Conservation (phyloP, 192 early-diverging fungal species). For the Diversispora epigaea region DNA sequence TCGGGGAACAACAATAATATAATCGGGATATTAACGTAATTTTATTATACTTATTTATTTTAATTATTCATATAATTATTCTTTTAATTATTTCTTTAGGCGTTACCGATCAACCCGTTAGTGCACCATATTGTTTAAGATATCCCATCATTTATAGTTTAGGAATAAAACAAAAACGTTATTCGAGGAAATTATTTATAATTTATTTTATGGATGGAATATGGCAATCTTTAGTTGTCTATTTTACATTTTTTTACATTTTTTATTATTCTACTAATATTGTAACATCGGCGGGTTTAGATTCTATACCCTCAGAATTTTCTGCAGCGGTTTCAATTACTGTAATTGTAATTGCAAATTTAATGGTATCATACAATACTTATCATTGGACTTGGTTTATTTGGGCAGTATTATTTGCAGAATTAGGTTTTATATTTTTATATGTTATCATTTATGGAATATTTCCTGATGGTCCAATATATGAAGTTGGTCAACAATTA, state of each 20-base stretch:
- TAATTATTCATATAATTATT: background rate
- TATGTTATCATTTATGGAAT: constrained; percentile 71
- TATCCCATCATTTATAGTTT: constrained; percentile 72
- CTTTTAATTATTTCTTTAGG: constrained; percentile 37
- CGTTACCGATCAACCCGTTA: constrained; percentile 73
- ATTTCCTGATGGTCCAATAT: constrained; percentile 57
- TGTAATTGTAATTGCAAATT: constrained; percentile 79
- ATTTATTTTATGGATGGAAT: constrained; percentile 85
- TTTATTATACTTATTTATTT: background rate
- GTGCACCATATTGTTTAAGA: constrained; percentile 48
- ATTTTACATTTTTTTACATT: constrained; percentile 70
- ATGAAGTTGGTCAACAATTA: constrained; percentile 68
- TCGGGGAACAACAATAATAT: too few relatives aligned
- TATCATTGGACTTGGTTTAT: constrained; percentile 87
- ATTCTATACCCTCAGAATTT: constrained; percentile 61
- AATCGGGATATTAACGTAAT: too few relatives aligned
- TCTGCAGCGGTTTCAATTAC: constrained; percentile 78
- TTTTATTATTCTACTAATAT: constrained; percentile 46
- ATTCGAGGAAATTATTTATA: constrained; percentile 82
- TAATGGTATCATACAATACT: constrained; percentile 73
- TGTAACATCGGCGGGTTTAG: constrained; percentile 9
- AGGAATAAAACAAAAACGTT: constrained; percentile 84
- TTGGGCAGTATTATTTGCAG: constrained; percentile 59
- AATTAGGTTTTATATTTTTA: constrained; percentile 64
- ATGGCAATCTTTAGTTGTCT: constrained; percentile 91